Evolutionary conservation across 768 basidiomycete genomes (phyloP), one percentile per base, ranked within the genome.

Genomic region (Xerocomellus dryophilus): DNA sequence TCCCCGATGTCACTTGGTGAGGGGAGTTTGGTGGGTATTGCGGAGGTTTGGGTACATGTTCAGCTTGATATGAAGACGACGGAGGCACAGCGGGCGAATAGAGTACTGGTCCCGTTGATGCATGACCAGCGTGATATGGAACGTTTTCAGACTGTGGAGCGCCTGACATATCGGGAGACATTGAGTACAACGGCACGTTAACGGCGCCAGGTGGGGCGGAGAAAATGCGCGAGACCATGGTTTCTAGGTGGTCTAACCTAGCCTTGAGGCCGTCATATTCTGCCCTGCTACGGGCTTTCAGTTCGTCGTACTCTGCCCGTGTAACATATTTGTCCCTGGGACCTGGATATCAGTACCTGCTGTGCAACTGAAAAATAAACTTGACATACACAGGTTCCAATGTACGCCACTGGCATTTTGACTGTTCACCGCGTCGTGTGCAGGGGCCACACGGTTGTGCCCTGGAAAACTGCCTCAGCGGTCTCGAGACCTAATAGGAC

Each of bases 381-480:
- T 45, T 8, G 9, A 75, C 88, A 73, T 75, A 92, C 86, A 85
- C 80, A 38, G 89, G 86, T 71, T 92, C 90, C 47, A 91, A 78
- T 53, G 86, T 81, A 67, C 86, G 82, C 90, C 90, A 93, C 63
- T 87, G 84, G 66, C 90, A 93, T 67, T 85, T 87, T 47, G 76
- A 76, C 71, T 85, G 83, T 74, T 93, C 90, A 57, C 87, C 87
- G 67, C 90, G 82, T 58, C 86, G 81, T 54, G 81, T 77, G 70
- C 90, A 93, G 12, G 89, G 89, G 14, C 84, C 82, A 70, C 90
- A 93, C 46, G 90, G 90, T 61, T 90, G 87, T 14, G 81, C 78
- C 67, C 90, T 89, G 62, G 35, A 56, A 58, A 66, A 72, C 54
- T 74, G 56, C 35, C 1, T 61, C 39, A 58, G 60, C 47, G 27